Conservation (phyloP, 2,329 filamentous ascomycete genomes). For the Fusarium brachygibbosum region DNA sequence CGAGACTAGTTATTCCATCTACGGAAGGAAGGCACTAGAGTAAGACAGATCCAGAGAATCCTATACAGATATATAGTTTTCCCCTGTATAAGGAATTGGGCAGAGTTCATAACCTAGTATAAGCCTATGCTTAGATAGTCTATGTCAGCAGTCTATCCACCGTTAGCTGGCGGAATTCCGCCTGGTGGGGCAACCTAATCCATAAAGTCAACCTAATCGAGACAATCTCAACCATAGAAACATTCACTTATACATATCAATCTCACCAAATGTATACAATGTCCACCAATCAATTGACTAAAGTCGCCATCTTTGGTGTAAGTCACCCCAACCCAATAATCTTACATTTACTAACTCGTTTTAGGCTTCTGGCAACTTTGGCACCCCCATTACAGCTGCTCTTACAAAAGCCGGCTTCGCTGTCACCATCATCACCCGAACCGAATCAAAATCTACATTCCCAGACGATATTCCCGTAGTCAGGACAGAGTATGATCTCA, state of each 20-base stretch:
- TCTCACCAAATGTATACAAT: slow-evolving; percentile 12
- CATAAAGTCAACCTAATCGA: slow-evolving; percentile 25
- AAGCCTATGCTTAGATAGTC: background rate
- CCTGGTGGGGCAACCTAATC: slow-evolving; percentile 11
- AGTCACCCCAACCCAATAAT: rapidly evolving
- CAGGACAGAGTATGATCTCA: slow-evolving; percentile 8
- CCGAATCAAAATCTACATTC: slow-evolving; percentile 32
- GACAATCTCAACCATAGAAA: background rate
- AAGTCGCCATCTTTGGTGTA: slow-evolving; percentile 36
- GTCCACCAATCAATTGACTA: slow-evolving; percentile 7
- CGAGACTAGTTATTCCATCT: slow-evolving; percentile 20
- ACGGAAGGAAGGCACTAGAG: slow-evolving; percentile 9
- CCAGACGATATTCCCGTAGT: slow-evolving; percentile 6
- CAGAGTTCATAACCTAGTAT: background rate
- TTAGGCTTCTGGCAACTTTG: slow-evolving; percentile 41
- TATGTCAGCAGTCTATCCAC: background rate
- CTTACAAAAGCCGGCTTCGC: slow-evolving; percentile 26
- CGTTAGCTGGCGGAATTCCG: slow-evolving; percentile 29
- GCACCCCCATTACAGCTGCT: slow-evolving; percentile 35
- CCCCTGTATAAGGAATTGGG: background rate
- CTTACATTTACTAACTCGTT: background rate
- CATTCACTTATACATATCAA: slow-evolving; percentile 19
- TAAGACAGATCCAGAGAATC: background rate
- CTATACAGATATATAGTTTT: rapidly evolving
- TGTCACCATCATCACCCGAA: slow-evolving; percentile 32